These are phyloP conservation scores for Fraxinus angustifolia DNA, from an alignment of 305 asterid species.

Conservation along the genomic window DNA sequence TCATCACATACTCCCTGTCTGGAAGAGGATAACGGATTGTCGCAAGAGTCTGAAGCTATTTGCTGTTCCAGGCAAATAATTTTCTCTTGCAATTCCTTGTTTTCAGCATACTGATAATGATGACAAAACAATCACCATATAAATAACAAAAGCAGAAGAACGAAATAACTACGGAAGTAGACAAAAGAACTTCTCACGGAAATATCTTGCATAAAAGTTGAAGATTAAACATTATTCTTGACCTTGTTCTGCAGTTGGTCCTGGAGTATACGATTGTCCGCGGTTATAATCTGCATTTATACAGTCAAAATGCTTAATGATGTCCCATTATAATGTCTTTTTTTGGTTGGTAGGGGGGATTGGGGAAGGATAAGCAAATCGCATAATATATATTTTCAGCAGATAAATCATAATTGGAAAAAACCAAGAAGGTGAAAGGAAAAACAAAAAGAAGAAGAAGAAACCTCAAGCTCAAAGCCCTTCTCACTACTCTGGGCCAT, in stretches of 20 bases:
- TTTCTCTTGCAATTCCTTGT: slow-evolving; percentile 64
- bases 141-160: slow-evolving; percentile 9
- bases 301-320: slow-evolving; percentile 24
- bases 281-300: slow-evolving; percentile 75
- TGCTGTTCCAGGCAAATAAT: slow-evolving; percentile 60
- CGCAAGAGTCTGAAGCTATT: slow-evolving; percentile 42
- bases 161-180: background rate
- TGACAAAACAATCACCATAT: no score
- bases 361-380: background rate
- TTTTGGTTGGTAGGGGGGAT: background rate
- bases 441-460: no score
- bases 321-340: background rate
- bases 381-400: background rate
- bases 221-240: background rate
- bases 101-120: slow-evolving; percentile 66
- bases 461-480: slow-evolving; percentile 52
- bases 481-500: slow-evolving; percentile 49
- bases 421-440: background rate
- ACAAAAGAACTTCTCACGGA: background rate
- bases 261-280: slow-evolving; percentile 90
- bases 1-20: slow-evolving; percentile 59
- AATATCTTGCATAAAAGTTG: no score
- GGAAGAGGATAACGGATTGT: slow-evolving; percentile 34
- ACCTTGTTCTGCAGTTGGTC: slow-evolving; percentile 95
- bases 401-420: background rate